A percentile compares a stretch with the other conserved stretches of the same genome.
These are phyloP conservation scores for Neoboletus magnificus DNA, from an alignment of 768 basidiomycete species.

Conservation along the genomic window DNA sequence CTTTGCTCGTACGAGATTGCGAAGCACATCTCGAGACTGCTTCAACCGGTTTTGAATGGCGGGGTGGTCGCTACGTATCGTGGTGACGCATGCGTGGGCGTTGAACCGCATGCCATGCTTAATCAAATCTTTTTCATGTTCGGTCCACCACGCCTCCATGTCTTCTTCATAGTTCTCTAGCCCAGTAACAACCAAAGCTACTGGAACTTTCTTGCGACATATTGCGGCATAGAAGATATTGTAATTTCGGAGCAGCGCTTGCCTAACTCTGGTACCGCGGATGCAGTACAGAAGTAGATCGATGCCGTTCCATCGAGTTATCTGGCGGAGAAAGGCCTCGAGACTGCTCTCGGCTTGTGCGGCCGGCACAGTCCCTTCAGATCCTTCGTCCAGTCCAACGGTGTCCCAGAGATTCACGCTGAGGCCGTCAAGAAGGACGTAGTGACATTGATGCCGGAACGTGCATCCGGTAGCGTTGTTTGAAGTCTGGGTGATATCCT, in stretches of 20 bases:
- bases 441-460: conserved; percentile 24
- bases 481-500: conserved; percentile 27
- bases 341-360: conserved; percentile 24
- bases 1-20: conserved; percentile 15
- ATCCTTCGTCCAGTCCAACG: conserved; percentile 31
- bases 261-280: conserved; percentile 32
- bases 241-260: conserved; percentile 28
- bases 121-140: conserved; percentile 31
- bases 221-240: conserved; percentile 28
- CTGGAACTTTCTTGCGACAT: conserved; percentile 30
- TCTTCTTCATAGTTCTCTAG: conserved; percentile 34
- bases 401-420: conserved; percentile 32
- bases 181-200: conserved; percentile 35
- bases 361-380: conserved; percentile 27
- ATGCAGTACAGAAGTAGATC: conserved; percentile 34
- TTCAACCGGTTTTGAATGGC: conserved; percentile 19
- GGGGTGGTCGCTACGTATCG: conserved; percentile 25
- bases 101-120: conserved; percentile 35
- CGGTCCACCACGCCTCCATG: conserved; percentile 39
- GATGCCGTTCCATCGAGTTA: conserved; percentile 28
- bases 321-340: conserved; percentile 32
- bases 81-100: conserved; percentile 42
- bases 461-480: conserved; percentile 36
- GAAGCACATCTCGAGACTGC: conserved; percentile 20
- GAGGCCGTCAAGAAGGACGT: conserved; percentile 16